Percentiles rank a stretch among this genome's conserved stretches.
Conservation (phyloP, 768 basidiomycete genomes). For the Suillus sp. region DNA sequence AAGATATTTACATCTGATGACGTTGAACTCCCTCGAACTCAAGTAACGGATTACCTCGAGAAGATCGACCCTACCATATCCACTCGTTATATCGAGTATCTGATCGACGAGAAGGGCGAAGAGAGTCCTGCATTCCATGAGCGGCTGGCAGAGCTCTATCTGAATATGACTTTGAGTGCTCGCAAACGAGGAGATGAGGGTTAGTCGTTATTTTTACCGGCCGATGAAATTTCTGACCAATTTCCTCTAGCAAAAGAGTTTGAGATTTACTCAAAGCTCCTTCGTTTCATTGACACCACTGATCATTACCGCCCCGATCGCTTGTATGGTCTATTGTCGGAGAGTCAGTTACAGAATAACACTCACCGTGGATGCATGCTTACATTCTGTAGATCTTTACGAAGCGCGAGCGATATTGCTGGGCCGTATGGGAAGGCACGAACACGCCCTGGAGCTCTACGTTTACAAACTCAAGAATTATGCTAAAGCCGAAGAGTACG, state of each 20-base stretch:
- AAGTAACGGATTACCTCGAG: conserved; percentile 80
- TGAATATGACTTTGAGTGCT: conserved; percentile 62
- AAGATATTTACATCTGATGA: conserved; percentile 97
- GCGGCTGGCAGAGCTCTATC: conserved; percentile 84
- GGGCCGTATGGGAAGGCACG: conserved; percentile 87
- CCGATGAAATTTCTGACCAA: conserved; percentile 12
- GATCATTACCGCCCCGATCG: conserved; percentile 74
- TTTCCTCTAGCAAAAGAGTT: conserved; percentile 45
- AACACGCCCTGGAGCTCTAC: conserved; percentile 93
- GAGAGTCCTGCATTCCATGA: conserved; percentile 75
- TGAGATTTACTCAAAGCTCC: conserved; percentile 65
- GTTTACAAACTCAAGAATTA: conserved; percentile 86
- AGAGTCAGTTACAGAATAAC: conserved; percentile 53
- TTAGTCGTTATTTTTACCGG: conserved; percentile 31
- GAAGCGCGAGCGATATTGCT: conserved; percentile 92
- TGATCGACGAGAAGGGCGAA: conserved; percentile 77
- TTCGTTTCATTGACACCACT: conserved; percentile 76
- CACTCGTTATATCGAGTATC: conserved; percentile 79
- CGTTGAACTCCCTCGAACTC: conserved; percentile 79
- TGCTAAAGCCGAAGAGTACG: conserved; percentile 86
- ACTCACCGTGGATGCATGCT: neutral
- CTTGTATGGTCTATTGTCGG: conserved; percentile 78
- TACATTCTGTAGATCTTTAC: conserved; percentile 61
- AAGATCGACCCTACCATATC: conserved; percentile 68
- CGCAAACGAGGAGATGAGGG: conserved; percentile 63